Evolutionary conservation across 768 basidiomycete genomes (phyloP).

Genomic region (Phylloporus sp.): DNA sequence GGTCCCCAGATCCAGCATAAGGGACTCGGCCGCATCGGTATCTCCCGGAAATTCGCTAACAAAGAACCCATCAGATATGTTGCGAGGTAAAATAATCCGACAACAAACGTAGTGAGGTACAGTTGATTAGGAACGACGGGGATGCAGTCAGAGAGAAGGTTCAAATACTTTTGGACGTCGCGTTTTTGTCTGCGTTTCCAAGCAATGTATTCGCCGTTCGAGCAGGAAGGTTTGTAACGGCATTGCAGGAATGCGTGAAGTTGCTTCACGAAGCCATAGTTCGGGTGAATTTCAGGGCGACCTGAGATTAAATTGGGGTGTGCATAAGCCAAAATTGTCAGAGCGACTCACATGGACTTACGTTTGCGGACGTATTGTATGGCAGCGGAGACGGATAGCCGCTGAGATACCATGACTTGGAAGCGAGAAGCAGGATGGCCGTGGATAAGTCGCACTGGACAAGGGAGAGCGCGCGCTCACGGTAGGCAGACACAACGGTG

Average conservation of each 20-base stretch:
- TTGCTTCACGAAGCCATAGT: conserved; percentile 55
- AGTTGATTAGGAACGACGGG: conserved; percentile 46
- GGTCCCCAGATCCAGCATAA: conserved; percentile 48
- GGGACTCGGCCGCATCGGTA: conserved; percentile 43
- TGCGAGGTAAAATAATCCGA: neutral
- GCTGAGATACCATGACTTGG: conserved; percentile 49
- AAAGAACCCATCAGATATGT: neutral
- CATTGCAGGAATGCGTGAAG: conserved; percentile 53
- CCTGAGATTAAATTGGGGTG: conserved; percentile 24
- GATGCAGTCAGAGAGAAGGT: conserved; percentile 49
- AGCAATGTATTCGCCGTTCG: conserved; percentile 45
- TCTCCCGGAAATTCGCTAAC: conserved; percentile 57
- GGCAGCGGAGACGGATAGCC: conserved; percentile 41
- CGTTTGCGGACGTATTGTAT: conserved; percentile 47
- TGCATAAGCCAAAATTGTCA: conserved; percentile 8
- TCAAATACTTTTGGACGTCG: conserved; percentile 51
- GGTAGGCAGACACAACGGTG: conserved; percentile 54
- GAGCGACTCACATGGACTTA: conserved; percentile 24
- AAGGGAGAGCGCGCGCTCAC: conserved; percentile 33
- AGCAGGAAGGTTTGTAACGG: conserved; percentile 40
- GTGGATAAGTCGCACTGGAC: conserved; percentile 1
- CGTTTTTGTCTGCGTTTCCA: conserved; percentile 57
- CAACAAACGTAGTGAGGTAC: conserved; percentile 46
- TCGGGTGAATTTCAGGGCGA: conserved; percentile 37
- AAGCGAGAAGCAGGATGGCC: neutral